Evolutionary conservation across 257 asterid species (phyloP), one percentile per base, ranked within the genome.

Genomic region (Solanum peruvianum): DNA sequence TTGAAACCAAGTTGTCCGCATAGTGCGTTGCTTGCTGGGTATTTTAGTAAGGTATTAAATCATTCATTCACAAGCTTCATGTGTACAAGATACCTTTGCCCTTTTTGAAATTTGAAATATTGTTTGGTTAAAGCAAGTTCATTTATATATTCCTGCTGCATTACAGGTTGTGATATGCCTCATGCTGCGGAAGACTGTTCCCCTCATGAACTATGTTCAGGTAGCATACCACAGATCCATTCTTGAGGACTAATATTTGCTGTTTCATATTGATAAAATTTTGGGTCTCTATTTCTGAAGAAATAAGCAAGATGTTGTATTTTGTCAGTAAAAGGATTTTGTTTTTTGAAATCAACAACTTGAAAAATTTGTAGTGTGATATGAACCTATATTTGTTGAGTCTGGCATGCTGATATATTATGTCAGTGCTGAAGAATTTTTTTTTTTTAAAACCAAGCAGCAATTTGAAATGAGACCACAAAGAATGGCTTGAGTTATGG

Each of bases 161-260:
- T 88, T 89, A 83, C 94, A 97, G 99, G 99, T 97, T 91, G 98
- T 97, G 73, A 92, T 95, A 87, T 96, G 99, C 92, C 92, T 97
- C 87, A 94, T 95, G 98, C 41, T 95, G 91, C 95, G 99, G 89
- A 97, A 97, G 94, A 93, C 98, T 5, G 88, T 94, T 75, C 92
- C 96, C n/a, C 95, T 97, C 81, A 94, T 97, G 97, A 95, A 94
- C 90, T 96, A 95, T 89, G 98, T 97, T 49, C 95, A 97, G 98
- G 99, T 97, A 91, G 71, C 25, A 13, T 45, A 27, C 18, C 42
- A 11, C 42, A 47, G 66, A 78, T 78, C 66, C 66, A 47, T 45
- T 78, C 84, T 84, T 78, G 66, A 14, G 25, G 12, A 45, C 42
- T 78, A 80, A 62, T 87, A 5, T 73, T 45, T 45, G 25, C 39